A percentile compares a stretch with the other conserved stretches of the same genome.
Evolutionary conservation across 495 filamentous ascomycete genomes (phyloP).

Genomic region (Barbatosphaeria neglecta): DNA sequence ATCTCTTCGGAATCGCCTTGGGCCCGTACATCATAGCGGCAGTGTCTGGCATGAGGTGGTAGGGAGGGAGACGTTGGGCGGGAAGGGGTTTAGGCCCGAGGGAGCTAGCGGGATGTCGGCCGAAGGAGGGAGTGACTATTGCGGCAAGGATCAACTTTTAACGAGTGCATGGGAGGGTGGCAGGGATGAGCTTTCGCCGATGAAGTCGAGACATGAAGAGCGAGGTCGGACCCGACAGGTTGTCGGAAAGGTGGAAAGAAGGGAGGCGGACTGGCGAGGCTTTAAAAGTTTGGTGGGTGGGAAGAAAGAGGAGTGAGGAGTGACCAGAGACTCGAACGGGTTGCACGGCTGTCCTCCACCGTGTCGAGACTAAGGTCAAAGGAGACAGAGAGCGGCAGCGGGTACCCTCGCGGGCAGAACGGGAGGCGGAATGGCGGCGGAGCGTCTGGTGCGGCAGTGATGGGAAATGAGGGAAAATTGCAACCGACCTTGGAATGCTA

Average conservation of each 20-base stretch:
- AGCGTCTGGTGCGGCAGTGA: background rate
- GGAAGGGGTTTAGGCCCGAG: background rate
- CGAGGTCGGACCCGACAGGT: background rate
- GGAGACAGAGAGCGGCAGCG: too few species aligned
- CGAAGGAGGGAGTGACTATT: background rate
- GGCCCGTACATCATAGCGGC: conserved; percentile 14
- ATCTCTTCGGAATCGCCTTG: conserved; percentile 29
- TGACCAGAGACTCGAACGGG: too few species aligned
- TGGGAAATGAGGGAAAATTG: background rate
- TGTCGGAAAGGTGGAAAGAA: background rate
- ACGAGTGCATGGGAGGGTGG: conserved; percentile 1
- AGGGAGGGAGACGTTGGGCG: background rate
- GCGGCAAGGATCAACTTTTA: conserved; percentile 1
- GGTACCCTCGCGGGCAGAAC: too few species aligned
- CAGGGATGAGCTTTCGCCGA: background rate
- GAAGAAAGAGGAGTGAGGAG: too few species aligned
- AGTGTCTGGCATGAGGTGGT: background rate
- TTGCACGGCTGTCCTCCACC: too few species aligned
- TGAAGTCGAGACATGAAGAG: background rate
- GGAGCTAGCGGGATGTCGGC: background rate
- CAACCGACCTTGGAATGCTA: too few species aligned
- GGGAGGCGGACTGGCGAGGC: background rate
- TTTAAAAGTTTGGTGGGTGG: background rate
- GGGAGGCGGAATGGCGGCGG: background rate
- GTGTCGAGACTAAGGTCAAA: too few species aligned